Conservation (phyloP, 192 early-diverging fungal species). For the Neocallimastix lanati region DNA sequence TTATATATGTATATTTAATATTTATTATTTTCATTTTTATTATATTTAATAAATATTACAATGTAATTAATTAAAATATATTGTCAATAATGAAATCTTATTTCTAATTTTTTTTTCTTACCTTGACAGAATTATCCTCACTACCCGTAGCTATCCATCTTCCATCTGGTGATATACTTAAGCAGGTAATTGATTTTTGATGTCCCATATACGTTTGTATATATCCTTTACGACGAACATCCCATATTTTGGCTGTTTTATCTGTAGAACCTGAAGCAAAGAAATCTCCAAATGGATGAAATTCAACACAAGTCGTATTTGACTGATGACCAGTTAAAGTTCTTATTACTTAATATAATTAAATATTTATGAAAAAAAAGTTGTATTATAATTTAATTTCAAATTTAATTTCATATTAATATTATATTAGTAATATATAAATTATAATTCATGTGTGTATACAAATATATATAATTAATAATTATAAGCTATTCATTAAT, state of each 20-base stretch:
- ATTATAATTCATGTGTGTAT: not conserved
- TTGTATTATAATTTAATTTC: too few relatives aligned
- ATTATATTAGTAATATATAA: too few relatives aligned
- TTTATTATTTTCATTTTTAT: too few relatives aligned
- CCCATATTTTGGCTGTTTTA: constrained; percentile 36
- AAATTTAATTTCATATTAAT: too few relatives aligned
- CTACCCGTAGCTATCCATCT: constrained; percentile 20
- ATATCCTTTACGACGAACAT: constrained; percentile 35
- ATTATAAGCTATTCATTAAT: too few relatives aligned
- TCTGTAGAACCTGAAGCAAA: constrained; percentile 40
- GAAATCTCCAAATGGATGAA: constrained; percentile 49
- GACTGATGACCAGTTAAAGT: constrained; percentile 30
- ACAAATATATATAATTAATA: too few relatives aligned
- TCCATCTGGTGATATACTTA: constrained; percentile 40
- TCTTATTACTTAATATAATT: constrained; percentile 25
- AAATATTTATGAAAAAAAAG: too few relatives aligned
- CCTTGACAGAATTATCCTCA: not conserved
- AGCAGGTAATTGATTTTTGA: constrained; percentile 5
- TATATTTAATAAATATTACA: too few relatives aligned
- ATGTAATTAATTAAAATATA: too few relatives aligned
- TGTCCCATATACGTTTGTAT: constrained; percentile 38
- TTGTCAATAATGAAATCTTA: too few relatives aligned
- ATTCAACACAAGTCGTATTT: constrained; percentile 17
- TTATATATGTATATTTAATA: too few relatives aligned
- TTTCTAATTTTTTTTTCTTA: not conserved